Evolutionary conservation across 1,284 basidiomycete species (phyloP), one percentile per base, ranked within the genome.

Genomic region (Leccinum fallax): DNA sequence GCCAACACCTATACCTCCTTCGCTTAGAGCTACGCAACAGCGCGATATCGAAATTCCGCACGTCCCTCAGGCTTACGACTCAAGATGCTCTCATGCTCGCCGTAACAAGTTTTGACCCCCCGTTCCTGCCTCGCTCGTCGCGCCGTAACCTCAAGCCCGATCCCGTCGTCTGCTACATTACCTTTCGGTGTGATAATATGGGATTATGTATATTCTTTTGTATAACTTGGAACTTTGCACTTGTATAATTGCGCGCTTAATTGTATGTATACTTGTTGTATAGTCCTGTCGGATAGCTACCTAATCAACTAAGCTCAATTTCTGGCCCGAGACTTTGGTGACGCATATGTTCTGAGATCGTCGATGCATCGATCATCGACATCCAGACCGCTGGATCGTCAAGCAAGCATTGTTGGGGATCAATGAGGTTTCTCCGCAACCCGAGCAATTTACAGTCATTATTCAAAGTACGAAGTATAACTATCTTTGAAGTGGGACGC

Each of bases 151-250:
- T 63, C 63, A 53, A 63, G 49, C 53, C 43, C 58, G 16, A 58
- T 55, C 55, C 51, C 26, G 51, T 52, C 52, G 53, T 28, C 49
- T 48, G 9, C 36, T 71, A 71, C 61, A 32, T 52, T 71, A 60
- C 63, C 53, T 63, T 58, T 63, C 48, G 13, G 54, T 71, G 62
- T 72, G 62, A 69, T 72, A 66, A 71, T 71, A 68, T 69, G 68
- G 68, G 24, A 69, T 69, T 62, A 70, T 71, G 70, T 71, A 74
- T 64, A 74, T 75, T 74, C 70, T 71, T 69, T 75, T 71, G 70
- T 69, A 71, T 71, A 74, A 61, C 11, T 53, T 34, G 53, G 62
- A 49, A 61, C 68, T 57, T 21, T 54, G 52, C 61, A 58, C 57
- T 60, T 73, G 71, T 74, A 71, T 69, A 72, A 71, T 26, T 65